A percentile compares a stretch with the other conserved stretches of the same genome.
Evolutionary conservation across 1,284 basidiomycete genomes (phyloP).

Genomic region (Agroathelia rolfsii): DNA sequence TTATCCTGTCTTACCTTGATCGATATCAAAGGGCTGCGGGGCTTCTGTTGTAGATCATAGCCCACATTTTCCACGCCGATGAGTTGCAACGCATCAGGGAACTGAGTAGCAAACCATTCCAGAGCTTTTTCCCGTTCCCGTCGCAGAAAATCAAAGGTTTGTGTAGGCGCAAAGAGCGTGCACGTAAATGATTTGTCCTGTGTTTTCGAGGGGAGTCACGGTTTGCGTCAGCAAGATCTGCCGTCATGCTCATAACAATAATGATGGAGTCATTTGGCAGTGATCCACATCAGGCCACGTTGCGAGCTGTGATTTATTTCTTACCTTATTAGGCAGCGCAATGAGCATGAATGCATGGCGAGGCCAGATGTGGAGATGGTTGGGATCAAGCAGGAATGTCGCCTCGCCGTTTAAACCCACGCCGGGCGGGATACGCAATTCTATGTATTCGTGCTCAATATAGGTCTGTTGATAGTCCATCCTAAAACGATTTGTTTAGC

Average conservation of each 20-base stretch:
- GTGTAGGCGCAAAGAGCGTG: constrained; percentile 89
- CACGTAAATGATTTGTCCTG: constrained; percentile 83
- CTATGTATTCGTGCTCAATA: constrained; percentile 92
- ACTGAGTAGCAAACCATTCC: constrained; percentile 76
- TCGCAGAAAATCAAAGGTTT: constrained; percentile 68
- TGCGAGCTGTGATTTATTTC: too few species aligned
- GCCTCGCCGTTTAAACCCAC: constrained; percentile 47
- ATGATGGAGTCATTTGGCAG: too few species aligned
- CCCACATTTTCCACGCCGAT: constrained; percentile 77
- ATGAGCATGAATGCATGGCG: constrained; percentile 98
- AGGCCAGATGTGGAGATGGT: constrained; percentile 98
- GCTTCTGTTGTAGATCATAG: constrained; percentile 73
- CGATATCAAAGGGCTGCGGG: constrained; percentile 82
- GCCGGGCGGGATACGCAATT: constrained; percentile 89
- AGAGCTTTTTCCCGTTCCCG: constrained; percentile 49
- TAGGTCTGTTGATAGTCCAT: constrained; percentile 93
- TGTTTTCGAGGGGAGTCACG: too few species aligned
- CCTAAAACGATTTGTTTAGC: constrained; percentile 33
- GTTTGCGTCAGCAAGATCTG: too few species aligned
- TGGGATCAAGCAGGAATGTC: constrained; percentile 80
- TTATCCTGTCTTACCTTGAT: constrained; percentile 85
- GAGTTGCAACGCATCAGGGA: constrained; percentile 77
- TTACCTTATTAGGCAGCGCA: constrained; percentile 90
- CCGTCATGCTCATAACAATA: too few species aligned
- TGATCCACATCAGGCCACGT: too few species aligned